Evolutionary conservation across 2,329 filamentous ascomycete genomes (phyloP).

Genomic region (Colletotrichum simmondsii): DNA sequence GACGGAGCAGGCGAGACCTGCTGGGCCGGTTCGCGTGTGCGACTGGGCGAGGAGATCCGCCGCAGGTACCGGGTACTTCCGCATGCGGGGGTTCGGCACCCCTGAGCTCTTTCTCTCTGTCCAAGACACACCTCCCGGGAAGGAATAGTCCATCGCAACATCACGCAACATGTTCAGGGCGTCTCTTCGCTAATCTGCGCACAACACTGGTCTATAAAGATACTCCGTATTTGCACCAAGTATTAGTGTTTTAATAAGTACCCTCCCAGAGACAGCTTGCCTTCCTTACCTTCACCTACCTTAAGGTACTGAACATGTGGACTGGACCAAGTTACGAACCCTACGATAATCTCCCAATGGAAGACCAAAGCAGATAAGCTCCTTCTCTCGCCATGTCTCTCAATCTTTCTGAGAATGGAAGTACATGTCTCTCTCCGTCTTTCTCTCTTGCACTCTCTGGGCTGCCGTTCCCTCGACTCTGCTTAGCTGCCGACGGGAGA

Average conservation of each 20-base stretch:
- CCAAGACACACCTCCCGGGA: slow-evolving; percentile 31
- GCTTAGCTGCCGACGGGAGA: not conserved
- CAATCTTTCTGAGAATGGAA: too few relatives aligned
- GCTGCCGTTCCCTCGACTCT: slow-evolving; percentile 1
- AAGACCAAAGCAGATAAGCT: too few relatives aligned
- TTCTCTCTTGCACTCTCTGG: not conserved
- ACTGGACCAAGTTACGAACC: too few relatives aligned
- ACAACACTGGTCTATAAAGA: not conserved
- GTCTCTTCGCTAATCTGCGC: slow-evolving; percentile 14
- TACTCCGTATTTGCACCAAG: too few relatives aligned
- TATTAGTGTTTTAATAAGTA: too few relatives aligned
- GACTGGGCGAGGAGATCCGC: not conserved
- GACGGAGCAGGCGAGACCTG: not conserved
- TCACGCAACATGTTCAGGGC: slow-evolving; percentile 18
- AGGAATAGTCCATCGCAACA: slow-evolving; percentile 23
- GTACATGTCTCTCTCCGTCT: not conserved
- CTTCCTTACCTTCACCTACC: too few relatives aligned
- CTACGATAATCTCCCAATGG: too few relatives aligned
- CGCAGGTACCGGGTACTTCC: slow-evolving; percentile 21
- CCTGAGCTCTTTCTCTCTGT: slow-evolving; percentile 24
- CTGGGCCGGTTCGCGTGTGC: not conserved
- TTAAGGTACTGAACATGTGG: too few relatives aligned
- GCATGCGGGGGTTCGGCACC: slow-evolving; percentile 25
- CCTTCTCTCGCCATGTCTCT: too few relatives aligned
- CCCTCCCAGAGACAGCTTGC: too few relatives aligned